These are phyloP conservation scores for Cladosporium sp. DNA, from an alignment of 2,329 filamentous ascomycete genomes.

Conservation along the genomic window DNA sequence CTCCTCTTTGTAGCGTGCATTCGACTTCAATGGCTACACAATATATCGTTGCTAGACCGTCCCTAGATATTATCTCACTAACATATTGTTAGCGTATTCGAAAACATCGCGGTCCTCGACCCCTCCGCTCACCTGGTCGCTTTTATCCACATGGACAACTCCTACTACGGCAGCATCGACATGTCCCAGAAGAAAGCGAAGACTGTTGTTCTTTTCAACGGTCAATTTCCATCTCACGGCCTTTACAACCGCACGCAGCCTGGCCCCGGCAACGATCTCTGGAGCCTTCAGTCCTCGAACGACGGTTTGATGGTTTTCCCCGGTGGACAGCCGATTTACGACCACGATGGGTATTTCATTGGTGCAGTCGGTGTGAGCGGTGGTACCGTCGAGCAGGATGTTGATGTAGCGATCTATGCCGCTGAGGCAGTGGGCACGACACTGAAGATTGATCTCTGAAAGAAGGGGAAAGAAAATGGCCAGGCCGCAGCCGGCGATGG, in stretches of 20 bases:
- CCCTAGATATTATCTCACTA: background rate
- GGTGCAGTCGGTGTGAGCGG: constrained; percentile 28
- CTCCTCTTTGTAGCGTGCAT: no score
- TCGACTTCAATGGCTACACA: no score
- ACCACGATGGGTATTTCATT: constrained; percentile 24
- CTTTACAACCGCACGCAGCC: constrained; percentile 25
- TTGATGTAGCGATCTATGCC: constrained; percentile 17
- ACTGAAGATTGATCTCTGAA: background rate
- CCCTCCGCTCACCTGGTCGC: constrained; percentile 26
- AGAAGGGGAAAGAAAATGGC: no score
- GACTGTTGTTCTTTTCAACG: constrained; percentile 28
- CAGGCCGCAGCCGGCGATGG: no score
- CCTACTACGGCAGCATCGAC: constrained; percentile 26
- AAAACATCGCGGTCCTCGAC: constrained; percentile 28
- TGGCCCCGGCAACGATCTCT: constrained; percentile 17
- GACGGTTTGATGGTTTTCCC: constrained; percentile 27
- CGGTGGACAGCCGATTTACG: constrained; percentile 26
- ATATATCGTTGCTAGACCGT: background rate
- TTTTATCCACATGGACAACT: constrained; percentile 30
- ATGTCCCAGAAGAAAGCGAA: constrained; percentile 29
- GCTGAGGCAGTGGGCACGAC: constrained; percentile 17
- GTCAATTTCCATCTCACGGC: constrained; percentile 23
- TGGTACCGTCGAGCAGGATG: constrained; percentile 27
- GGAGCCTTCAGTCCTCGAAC: constrained; percentile 26
- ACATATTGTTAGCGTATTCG: constrained; percentile 14